phyloP scores from a whole-genome alignment of 73 alveolate genomes.

The Paramecium caudatum region DNA sequence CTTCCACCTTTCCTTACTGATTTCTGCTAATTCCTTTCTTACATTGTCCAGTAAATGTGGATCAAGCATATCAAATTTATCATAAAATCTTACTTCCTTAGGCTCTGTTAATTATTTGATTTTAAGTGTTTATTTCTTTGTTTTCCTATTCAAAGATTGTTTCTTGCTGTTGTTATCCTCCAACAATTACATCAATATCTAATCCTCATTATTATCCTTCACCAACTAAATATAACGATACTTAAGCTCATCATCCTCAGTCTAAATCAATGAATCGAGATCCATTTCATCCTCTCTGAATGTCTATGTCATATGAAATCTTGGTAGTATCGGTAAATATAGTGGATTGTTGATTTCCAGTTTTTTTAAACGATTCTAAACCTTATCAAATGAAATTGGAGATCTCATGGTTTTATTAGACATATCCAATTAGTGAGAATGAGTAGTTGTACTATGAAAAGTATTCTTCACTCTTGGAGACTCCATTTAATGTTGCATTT shows the following conservation, averaged over 20 bases:
- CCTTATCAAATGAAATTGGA: neutral
- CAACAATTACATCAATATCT: neutral
- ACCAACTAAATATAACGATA: conserved; percentile 25
- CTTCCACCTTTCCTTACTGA: conserved; percentile 32
- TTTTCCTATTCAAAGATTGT: too few relatives aligned
- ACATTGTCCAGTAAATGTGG: neutral
- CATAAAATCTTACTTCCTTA: conserved; percentile 5
- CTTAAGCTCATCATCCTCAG: conserved; percentile 38
- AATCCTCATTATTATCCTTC: conserved; percentile 13
- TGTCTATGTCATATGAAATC: too few relatives aligned
- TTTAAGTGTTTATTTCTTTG: neutral
- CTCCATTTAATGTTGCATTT: neutral
- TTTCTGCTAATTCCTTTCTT: conserved; percentile 2
- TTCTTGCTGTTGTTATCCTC: too few relatives aligned
- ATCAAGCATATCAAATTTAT: conserved; percentile 28
- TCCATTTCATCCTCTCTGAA: conserved; percentile 20
- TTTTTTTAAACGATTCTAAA: neutral
- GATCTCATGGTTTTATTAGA: neutral
- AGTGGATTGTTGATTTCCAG: conserved; percentile 13
- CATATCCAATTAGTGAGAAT: neutral
- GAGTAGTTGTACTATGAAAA: neutral
- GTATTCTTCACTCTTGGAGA: neutral
- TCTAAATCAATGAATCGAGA: conserved; percentile 14
- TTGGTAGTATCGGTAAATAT: neutral
- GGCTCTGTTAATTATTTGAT: neutral